Evolutionary conservation across 441 rosid genomes (phyloP).

Genomic region (Raphanus hybrid): DNA sequence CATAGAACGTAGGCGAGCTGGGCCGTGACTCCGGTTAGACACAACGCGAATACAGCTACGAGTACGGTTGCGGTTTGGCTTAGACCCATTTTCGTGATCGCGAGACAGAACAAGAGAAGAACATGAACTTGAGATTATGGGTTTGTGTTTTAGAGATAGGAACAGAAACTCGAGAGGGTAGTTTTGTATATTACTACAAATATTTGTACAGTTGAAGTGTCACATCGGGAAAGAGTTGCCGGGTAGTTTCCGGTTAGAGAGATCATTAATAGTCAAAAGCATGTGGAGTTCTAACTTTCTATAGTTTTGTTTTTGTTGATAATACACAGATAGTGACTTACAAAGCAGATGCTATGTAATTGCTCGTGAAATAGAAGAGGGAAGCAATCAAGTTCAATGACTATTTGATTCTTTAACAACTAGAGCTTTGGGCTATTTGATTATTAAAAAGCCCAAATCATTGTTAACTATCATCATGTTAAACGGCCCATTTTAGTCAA

Average conservation of each 20-base stretch:
- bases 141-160: conserved; percentile 14
- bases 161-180: conserved; percentile 12
- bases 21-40: conserved; percentile 43
- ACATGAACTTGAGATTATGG: background rate
- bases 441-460: background rate
- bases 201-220: conserved; percentile 27
- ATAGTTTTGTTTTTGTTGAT: background rate
- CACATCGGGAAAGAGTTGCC: conserved; percentile 33
- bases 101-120: conserved; percentile 27
- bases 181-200: background rate
- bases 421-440: background rate
- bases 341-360: background rate
- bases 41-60: conserved; percentile 48
- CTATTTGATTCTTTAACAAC: background rate
- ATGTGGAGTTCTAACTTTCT: background rate
- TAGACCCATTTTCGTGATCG: conserved; percentile 25
- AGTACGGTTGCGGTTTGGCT: conserved; percentile 49
- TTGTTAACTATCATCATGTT: background rate
- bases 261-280: conserved; percentile 33
- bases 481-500: conserved; percentile 3
- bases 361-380: conserved; percentile 1
- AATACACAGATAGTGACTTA: background rate
- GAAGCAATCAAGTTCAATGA: background rate
- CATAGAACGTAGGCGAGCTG: conserved; percentile 58
- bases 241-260: conserved; percentile 42